These are phyloP conservation scores for Cryomyces minteri DNA, from an alignment of 495 filamentous ascomycete genomes.

Conservation along the genomic window DNA sequence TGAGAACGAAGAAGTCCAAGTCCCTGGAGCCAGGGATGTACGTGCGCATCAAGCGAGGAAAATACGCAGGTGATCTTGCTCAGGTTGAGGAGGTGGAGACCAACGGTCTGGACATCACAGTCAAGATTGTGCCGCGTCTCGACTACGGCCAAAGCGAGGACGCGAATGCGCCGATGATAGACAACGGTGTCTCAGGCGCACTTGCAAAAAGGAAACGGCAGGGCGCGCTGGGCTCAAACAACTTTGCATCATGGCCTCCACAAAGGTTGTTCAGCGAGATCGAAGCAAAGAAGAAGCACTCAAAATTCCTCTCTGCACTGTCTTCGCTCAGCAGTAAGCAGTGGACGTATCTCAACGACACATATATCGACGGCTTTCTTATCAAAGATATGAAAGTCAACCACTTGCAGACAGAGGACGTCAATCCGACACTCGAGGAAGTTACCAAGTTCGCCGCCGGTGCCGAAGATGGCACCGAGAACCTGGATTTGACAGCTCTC, in stretches of 20 bases:
- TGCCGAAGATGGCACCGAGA: conserved; percentile 79
- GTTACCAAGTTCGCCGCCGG: conserved; percentile 83
- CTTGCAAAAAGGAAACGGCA: conserved; percentile 60
- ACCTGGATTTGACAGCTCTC: conserved; percentile 77
- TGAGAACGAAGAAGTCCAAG: conserved; percentile 74
- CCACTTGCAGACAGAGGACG: conserved; percentile 61
- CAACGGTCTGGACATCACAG: conserved; percentile 74
- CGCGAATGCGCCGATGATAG: conserved; percentile 30
- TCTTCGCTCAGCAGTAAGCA: conserved; percentile 41
- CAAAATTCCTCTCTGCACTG: conserved; percentile 44
- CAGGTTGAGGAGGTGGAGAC: conserved; percentile 86
- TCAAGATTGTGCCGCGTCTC: conserved; percentile 73
- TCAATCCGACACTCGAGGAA: conserved; percentile 87
- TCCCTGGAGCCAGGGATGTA: conserved; percentile 76
- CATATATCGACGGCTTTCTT: conserved; percentile 82
- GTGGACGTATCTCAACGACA: conserved; percentile 70
- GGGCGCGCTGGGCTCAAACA: conserved; percentile 23
- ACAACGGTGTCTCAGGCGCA: conserved; percentile 11
- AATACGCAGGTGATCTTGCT: conserved; percentile 78
- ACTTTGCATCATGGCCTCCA: conserved; percentile 45
- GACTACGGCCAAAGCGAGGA: conserved; percentile 87
- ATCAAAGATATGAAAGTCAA: conserved; percentile 89
- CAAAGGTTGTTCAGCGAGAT: conserved; percentile 84
- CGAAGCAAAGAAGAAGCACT: conserved; percentile 79
- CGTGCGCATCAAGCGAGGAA: conserved; percentile 71